phyloP scores from a whole-genome alignment of 2,329 filamentous ascomycete species.

The Dactylellina leptospora region DNA sequence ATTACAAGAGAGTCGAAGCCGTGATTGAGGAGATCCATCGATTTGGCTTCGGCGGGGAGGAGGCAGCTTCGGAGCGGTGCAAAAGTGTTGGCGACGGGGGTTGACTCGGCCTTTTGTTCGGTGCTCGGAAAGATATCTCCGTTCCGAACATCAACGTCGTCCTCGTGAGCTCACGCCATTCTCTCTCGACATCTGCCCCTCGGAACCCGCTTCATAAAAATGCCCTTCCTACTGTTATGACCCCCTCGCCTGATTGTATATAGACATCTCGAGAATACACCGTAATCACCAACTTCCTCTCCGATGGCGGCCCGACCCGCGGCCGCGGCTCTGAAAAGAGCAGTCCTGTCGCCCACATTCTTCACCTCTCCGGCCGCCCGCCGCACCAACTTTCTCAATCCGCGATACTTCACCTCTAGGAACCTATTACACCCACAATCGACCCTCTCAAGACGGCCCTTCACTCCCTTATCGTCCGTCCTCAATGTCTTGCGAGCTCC shows the following conservation, averaged over 20 bases:
- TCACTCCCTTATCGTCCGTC: slow-evolving; percentile 30
- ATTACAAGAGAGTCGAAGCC: background rate
- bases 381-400: slow-evolving; percentile 44
- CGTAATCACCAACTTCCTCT: background rate
- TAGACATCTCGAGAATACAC: background rate
- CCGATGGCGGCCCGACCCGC: slow-evolving; percentile 41
- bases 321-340: slow-evolving; percentile 26
- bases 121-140: slow-evolving; percentile 8
- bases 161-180: slow-evolving; percentile 35
- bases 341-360: slow-evolving; percentile 33
- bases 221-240: slow-evolving; percentile 18
- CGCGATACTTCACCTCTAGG: slow-evolving; percentile 42
- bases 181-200: slow-evolving; percentile 4
- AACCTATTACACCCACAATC: slow-evolving; percentile 15
- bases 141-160: slow-evolving; percentile 16
- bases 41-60: no score
- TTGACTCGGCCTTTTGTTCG: no score
- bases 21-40: background rate
- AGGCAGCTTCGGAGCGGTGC: background rate
- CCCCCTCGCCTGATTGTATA: slow-evolving; percentile 16
- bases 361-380: slow-evolving; percentile 45
- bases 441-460: slow-evolving; percentile 1
- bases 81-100: no score
- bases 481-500: slow-evolving; percentile 28
- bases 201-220: background rate